phyloP scores from a whole-genome alignment of 495 filamentous ascomycete genomes.

The Neurospora sublineolata region DNA sequence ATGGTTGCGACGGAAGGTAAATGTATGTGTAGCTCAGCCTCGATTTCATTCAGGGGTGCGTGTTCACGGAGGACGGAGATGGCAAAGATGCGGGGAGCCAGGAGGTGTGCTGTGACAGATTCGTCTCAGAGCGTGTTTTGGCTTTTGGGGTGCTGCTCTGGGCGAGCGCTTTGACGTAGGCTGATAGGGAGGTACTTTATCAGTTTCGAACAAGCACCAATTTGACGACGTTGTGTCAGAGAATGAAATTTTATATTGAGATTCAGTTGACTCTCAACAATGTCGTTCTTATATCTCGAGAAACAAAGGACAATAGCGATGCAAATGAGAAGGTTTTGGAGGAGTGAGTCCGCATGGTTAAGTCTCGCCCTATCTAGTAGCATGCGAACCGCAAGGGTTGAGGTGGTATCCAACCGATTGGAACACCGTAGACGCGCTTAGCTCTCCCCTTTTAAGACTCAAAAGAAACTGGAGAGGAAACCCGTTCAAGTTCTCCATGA shows the following conservation, averaged over 20 bases:
- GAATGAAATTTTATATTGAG: neutral
- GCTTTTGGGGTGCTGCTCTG: constrained; percentile 13
- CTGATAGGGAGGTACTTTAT: neutral
- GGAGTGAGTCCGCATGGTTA: neutral
- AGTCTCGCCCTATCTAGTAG: neutral
- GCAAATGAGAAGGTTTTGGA: neutral
- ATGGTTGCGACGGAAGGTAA: neutral
- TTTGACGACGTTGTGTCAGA: neutral
- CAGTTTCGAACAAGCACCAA: neutral
- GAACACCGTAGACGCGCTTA: neutral
- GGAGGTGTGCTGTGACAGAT: constrained; percentile 34
- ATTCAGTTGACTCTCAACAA: neutral
- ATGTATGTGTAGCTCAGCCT: neutral
- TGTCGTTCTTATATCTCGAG: neutral
- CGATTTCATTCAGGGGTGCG: neutral
- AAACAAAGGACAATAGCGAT: neutral
- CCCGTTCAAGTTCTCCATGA: neutral
- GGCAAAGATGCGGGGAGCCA: constrained; percentile 10
- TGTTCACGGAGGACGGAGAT: constrained; percentile 14
- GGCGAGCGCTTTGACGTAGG: neutral
- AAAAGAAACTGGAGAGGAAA: neutral
- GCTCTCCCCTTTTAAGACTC: neutral
- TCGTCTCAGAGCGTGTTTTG: constrained; percentile 39
- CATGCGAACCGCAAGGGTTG: neutral
- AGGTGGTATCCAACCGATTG: neutral